Conservation (phyloP, 306 rosid species). For the Lathyrus sativus region DNA sequence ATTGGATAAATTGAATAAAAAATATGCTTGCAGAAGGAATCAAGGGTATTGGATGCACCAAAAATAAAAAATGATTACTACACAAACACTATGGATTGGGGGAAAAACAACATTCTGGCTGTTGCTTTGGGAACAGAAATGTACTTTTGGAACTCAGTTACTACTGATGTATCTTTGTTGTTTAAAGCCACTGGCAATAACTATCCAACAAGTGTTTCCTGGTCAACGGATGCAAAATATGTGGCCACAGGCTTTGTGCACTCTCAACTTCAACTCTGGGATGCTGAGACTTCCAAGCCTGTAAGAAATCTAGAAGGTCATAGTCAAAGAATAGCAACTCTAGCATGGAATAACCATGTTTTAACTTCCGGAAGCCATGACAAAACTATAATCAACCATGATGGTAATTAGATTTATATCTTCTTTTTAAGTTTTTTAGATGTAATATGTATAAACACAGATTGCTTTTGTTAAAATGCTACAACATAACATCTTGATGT, state of each 20-base stretch:
- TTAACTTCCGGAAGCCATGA: constrained; percentile 86
- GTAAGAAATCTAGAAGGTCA: constrained; percentile 66
- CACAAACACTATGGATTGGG: constrained; percentile 72
- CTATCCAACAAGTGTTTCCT: constrained; percentile 63
- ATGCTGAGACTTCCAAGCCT: constrained; percentile 63
- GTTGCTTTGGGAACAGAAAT: constrained; percentile 62
- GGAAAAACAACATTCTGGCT: constrained; percentile 62
- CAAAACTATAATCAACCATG: constrained; percentile 68
- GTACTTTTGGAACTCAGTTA: constrained; percentile 68
- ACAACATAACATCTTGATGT: constrained; percentile 14
- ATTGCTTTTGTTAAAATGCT: not conserved
- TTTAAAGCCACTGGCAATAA: constrained; percentile 40
- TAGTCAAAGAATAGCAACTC: constrained; percentile 50
- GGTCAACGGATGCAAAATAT: constrained; percentile 57
- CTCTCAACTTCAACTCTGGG: constrained; percentile 73
- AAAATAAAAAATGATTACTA: constrained; percentile 66
- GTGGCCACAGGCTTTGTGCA: constrained; percentile 54
- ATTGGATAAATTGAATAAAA: no score
- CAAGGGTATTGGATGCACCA: constrained; percentile 72
- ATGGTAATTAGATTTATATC: constrained; percentile 44
- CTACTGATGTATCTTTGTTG: constrained; percentile 42
- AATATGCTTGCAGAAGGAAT: constrained; percentile 64
- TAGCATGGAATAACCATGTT: constrained; percentile 64
- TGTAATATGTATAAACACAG: not conserved
- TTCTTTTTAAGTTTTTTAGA: not conserved